These are phyloP conservation scores for Suillus variegatus DNA, from an alignment of 768 basidiomycete genomes.

Conservation along the genomic window DNA sequence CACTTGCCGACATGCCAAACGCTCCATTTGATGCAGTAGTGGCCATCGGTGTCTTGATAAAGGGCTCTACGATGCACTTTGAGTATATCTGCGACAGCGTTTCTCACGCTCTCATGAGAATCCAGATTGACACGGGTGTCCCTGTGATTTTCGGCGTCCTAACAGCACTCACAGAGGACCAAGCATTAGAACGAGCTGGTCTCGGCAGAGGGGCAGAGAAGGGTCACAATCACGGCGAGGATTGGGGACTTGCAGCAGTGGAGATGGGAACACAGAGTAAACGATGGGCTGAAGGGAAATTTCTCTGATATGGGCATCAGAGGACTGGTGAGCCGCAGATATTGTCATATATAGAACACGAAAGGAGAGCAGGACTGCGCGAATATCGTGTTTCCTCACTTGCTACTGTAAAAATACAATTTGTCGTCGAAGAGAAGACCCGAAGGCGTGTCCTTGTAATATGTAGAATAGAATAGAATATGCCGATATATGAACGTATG, in stretches of 20 bases:
- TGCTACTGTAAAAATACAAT: no score
- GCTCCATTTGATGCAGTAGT: constrained; percentile 93
- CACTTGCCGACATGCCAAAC: constrained; percentile 41
- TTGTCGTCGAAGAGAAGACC: no score
- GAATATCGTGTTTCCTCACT: no score
- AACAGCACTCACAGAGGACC: constrained; percentile 90
- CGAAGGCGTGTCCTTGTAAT: no score
- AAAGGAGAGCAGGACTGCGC: no score
- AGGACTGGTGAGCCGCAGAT: no score
- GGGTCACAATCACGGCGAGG: constrained; percentile 97
- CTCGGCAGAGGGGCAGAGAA: constrained; percentile 66
- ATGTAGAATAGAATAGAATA: no score
- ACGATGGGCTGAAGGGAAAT: constrained; percentile 72
- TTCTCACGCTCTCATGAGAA: constrained; percentile 90
- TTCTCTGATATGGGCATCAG: constrained; percentile 27
- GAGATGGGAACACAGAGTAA: constrained; percentile 79
- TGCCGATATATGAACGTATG: no score
- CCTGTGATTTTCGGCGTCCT: constrained; percentile 97
- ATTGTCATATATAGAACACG: no score
- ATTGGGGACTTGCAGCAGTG: constrained; percentile 96
- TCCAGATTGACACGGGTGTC: constrained; percentile 90
- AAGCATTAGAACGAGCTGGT: constrained; percentile 94
- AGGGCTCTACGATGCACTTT: constrained; percentile 98
- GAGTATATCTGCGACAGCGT: constrained; percentile 98
- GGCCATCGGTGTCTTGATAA: constrained; percentile 97